Conservation (phyloP, 441 rosid genomes). For the Erodium texanum region DNA sequence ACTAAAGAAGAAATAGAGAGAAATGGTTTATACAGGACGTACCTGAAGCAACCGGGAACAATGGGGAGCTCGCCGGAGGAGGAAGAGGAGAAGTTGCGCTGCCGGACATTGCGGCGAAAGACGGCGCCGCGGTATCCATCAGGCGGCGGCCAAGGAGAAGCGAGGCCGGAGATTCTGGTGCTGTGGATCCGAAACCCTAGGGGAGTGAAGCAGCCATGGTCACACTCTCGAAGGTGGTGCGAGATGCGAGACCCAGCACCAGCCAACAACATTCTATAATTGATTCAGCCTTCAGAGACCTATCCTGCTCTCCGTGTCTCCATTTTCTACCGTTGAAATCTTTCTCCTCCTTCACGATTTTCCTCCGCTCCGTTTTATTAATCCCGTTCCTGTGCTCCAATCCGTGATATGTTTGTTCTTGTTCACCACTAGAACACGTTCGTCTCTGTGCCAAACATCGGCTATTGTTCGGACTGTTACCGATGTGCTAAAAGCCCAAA, state of each 20-base stretch:
- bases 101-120: neutral
- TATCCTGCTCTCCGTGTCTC: neutral
- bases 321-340: slow-evolving; percentile 5
- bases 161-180: slow-evolving; percentile 28
- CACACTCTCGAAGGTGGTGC: too few relatives aligned
- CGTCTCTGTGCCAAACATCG: neutral
- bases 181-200: slow-evolving; percentile 38
- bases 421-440: neutral
- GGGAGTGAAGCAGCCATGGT: slow-evolving; percentile 18
- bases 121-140: neutral
- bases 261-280: slow-evolving; percentile 30
- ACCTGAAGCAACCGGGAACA: slow-evolving; percentile 48
- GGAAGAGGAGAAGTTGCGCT: slow-evolving; percentile 28
- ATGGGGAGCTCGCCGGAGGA: slow-evolving; percentile 31
- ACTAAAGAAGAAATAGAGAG: too few relatives aligned
- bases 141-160: slow-evolving; percentile 15
- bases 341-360: neutral
- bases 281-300: neutral
- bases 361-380: neutral
- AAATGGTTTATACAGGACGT: neutral
- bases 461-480: neutral
- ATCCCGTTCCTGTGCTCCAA: neutral
- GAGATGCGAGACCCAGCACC: slow-evolving; percentile 1
- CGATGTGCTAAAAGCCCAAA: neutral
- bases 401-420: neutral